Evolutionary conservation across 371 early-diverging fungal species (phyloP), one percentile per base, ranked within the genome.

Genomic region (Mycotypha africana): DNA sequence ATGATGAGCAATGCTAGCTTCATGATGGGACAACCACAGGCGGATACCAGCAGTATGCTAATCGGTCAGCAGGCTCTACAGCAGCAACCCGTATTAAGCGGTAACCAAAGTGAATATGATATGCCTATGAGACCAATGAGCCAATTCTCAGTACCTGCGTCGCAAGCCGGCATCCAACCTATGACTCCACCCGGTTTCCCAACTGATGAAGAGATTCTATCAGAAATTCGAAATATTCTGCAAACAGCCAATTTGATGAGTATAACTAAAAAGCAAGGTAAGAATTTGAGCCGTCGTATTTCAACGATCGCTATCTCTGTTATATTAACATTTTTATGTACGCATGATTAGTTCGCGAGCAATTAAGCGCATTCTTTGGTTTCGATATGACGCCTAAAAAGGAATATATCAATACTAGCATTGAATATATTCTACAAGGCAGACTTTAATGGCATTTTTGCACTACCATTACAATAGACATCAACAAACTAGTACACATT

Each of bases 381-480:
- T 78, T 88, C 21, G 94, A 95, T 45, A 67, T 97, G 74, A 74
- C 77, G 4, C 65, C 78, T 3, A 75, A 83, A 56, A 92, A 91
- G 60, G 92, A 93, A 39, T 92, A 81, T 56, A 93, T 95, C 55
- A 88, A 94, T 60, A 71, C 79, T 34, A 82, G 83, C 50, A 94
- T 97, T 46, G 94, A 93, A 62, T 65, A 73, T 21, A 64, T 80
- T 32, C 49, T 78, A 35, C 71, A 71, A 52, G 71, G 67, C 33
- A 62, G 70, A 35, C 51, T 74, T 42, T 74, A 70, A 56, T 38
- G 41, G 22, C 31, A 41, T 28, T 26, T 24, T 16, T 16, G 26
- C 26, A 40, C n/a, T n/a, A n/a, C n/a, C n/a, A n/a, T n/a, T n/a
- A n/a, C n/a, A n/a, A n/a, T n/a, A n/a, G n/a, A n/a, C n/a, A n/a